Percentiles rank a stretch among this genome's conserved stretches.
These are phyloP conservation scores for Celoporthe dispersa DNA, from an alignment of 2,329 filamentous ascomycete genomes.

Conservation along the genomic window DNA sequence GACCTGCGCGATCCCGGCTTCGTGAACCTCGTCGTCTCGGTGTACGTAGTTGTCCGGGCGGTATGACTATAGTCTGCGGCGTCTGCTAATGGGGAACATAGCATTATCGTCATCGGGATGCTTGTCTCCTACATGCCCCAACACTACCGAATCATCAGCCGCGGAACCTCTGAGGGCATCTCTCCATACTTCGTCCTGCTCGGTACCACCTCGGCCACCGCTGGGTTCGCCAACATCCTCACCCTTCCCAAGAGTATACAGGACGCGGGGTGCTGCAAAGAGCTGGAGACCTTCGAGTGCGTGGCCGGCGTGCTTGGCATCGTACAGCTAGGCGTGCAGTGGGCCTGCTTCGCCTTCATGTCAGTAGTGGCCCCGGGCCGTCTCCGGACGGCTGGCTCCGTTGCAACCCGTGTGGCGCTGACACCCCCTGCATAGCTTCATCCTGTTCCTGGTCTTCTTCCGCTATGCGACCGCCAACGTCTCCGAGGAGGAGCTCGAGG, in stretches of 20 bases:
- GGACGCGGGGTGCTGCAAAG: constrained; percentile 84
- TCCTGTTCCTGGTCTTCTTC: constrained; percentile 96
- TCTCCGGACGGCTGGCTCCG: neutral
- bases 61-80: neutral
- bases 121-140: constrained; percentile 93
- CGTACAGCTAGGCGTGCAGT: constrained; percentile 88
- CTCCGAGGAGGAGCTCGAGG: constrained; percentile 52
- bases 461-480: constrained; percentile 63
- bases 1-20: constrained; percentile 57
- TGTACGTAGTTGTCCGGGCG: constrained; percentile 45
- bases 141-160: constrained; percentile 85
- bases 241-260: constrained; percentile 80
- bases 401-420: neutral
- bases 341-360: constrained; percentile 92
- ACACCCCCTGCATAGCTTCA: constrained; percentile 63
- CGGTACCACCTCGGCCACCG: constrained; percentile 88
- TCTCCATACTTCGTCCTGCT: constrained; percentile 94
- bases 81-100: constrained; percentile 38
- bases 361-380: constrained; percentile 49
- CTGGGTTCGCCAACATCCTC: constrained; percentile 90
- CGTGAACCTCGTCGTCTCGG: constrained; percentile 59
- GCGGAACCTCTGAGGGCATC: constrained; percentile 88
- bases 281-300: constrained; percentile 82
- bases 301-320: constrained; percentile 85
- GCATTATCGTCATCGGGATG: constrained; percentile 83